Base-by-base conservation (phyloP, 441 rosid species). In the Aleurites moluccanus region DNA sequence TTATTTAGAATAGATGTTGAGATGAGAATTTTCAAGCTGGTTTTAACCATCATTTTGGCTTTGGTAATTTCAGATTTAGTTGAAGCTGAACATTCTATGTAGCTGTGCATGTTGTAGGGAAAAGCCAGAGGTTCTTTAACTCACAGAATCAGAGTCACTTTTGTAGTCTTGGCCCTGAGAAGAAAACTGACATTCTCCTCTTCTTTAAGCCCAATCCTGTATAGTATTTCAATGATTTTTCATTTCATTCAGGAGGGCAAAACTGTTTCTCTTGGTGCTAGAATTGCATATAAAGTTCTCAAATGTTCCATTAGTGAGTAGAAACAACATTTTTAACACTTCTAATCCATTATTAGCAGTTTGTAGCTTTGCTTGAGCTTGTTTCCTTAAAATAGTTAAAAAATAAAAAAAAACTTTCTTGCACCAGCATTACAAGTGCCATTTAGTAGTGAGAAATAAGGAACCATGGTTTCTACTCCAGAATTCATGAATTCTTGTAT, bases 51-150 rank as follows among this genome's bases (percentile, higher is more conserved):
- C 20, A 73, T 33, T 71, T 44, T 59, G 62, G 57, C 64, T 57
- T 77, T 75, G 50, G 65, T 64, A 45, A 57, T 84, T 77, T 80
- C 84, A 78, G 82, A 78, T 69, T 47, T 65, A 50, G 72, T 25
- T 61, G 57, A 80, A 44, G 66, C 66, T 49, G 77, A 64, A 25
- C 44, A 30, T 49, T 10, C 28, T 18, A 47, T 49, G n/a, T 20
- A 20, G n/a, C n/a, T 25, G 3, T 61, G 69, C 60, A 42, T 5
- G 53, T 15, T 72, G 50, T 20, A 15, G 18, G 67, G 27, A 28
- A 66, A 70, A 57, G 47, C 64, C 76, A 6, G 44, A 35, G 55
- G 20, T 69, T 35, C 62, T 21, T 33, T 50, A 33, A 42, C 55
- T 20, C 11, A 52, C 15, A 47, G 28, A 35, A 59, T 33, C 23